Evolutionary conservation across 176 grass and related monocot species (phyloP), one percentile per base, ranked within the genome.

Genomic region (Themeda triandra): DNA sequence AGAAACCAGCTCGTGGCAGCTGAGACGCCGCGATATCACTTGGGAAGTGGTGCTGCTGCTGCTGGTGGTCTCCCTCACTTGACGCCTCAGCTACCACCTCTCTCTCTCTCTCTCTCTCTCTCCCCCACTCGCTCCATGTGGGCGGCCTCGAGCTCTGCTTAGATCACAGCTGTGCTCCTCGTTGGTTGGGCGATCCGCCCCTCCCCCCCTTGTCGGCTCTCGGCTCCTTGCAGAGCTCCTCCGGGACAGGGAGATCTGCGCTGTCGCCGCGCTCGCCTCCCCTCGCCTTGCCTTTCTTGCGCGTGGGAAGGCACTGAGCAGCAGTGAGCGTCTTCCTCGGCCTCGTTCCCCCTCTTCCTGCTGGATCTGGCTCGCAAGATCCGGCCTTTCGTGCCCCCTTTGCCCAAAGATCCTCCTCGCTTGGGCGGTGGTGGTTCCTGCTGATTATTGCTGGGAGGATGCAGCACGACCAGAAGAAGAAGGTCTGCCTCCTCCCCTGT

Each of bases 391-490:
- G 29, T 76, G 63, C 63, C 41, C 49, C 27, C 63, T 44, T 30
- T 44, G 23, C 14, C 9, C n/a, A 21, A 83, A 86, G 48, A 83
- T 69, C 45, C 69, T 69, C 45, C 69, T 29, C 28, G 33, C 42
- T 64, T 72, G n/a, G n/a, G n/a, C 31, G 25, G 71, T 56, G 58
- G 58, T 71, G 64, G 51, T 87, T 75, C 45, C 21, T 42, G 71
- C 31, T 70, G 62, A 79, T 75, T 75, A 27, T 73, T 44, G 2
- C 2, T 59, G 35, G 73, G 42, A 78, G 59, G 70, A 85, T 74
- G 87, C 89, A 85, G 81, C 77, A 89, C 49, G 89, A 83, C 66
- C 87, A 82, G 80, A 81, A 42, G 77, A 89, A 83, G 76, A 82
- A 86, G 87, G 90, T 90, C 30, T 1, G 27, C 8, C 56, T n/a